These are phyloP conservation scores for Clavaria fumosa DNA, from an alignment of 768 basidiomycete genomes.

Conservation along the genomic window DNA sequence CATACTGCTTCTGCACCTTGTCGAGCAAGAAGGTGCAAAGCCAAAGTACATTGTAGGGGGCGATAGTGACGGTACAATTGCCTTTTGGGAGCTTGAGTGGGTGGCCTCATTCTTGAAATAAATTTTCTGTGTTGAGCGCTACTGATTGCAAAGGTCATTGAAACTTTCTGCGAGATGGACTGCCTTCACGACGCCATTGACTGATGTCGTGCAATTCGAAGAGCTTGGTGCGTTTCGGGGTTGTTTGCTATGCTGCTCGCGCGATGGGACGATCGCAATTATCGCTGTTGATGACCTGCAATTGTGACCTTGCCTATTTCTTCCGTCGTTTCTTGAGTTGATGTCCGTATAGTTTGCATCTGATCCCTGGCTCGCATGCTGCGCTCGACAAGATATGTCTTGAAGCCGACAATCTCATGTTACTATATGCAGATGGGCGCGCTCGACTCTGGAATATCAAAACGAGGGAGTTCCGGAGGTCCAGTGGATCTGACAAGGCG, in stretches of 20 bases:
- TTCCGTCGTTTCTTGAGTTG: slow-evolving; percentile 3
- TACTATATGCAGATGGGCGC: slow-evolving; percentile 60
- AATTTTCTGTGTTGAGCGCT: neutral
- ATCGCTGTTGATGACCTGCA: slow-evolving; percentile 60
- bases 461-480: slow-evolving; percentile 73
- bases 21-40: slow-evolving; percentile 41
- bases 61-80: slow-evolving; percentile 62
- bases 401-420: slow-evolving; percentile 50
- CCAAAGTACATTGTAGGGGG: slow-evolving; percentile 60
- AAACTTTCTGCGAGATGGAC: slow-evolving; percentile 57
- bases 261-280: slow-evolving; percentile 74
- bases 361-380: slow-evolving; percentile 70
- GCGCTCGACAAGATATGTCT: slow-evolving; percentile 50
- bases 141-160: slow-evolving; percentile 32
- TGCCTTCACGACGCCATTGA: slow-evolving; percentile 52
- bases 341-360: slow-evolving; percentile 37
- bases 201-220: slow-evolving; percentile 40
- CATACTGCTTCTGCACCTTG: slow-evolving; percentile 36
- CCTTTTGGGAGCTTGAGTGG: slow-evolving; percentile 56
- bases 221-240: slow-evolving; percentile 43
- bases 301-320: slow-evolving; percentile 35
- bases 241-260: slow-evolving; percentile 55
- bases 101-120: slow-evolving; percentile 10
- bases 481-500: slow-evolving; percentile 62
- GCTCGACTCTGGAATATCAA: slow-evolving; percentile 81